Evolutionary conservation across 352 stramenopile species (phyloP).

Genomic region (Phytophthora tentaculata): DNA sequence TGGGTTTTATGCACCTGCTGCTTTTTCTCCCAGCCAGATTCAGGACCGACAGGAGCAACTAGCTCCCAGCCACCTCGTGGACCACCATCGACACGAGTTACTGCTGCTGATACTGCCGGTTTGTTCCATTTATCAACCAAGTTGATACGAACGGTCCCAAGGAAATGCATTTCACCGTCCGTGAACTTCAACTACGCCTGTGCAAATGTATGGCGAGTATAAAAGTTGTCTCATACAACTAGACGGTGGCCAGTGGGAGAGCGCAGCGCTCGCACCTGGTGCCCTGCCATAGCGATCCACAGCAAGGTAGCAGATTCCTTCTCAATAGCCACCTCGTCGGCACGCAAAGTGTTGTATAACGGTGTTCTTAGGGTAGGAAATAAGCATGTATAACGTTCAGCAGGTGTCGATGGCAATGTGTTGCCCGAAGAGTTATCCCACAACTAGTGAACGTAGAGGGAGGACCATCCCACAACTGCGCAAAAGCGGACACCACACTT

Average conservation of each 20-base stretch:
- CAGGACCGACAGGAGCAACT: conserved; percentile 12
- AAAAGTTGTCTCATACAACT: conserved; percentile 23
- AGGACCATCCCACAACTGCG: conserved; percentile 3
- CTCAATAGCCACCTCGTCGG: neutral
- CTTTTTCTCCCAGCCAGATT: conserved; percentile 8
- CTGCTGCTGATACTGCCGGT: neutral
- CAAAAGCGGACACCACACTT: neutral
- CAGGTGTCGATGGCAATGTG: neutral
- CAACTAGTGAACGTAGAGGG: neutral
- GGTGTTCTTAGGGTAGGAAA: conserved; percentile 13
- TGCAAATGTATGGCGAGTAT: conserved; percentile 19
- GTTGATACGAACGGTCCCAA: conserved; percentile 23
- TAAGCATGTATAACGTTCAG: conserved; percentile 1
- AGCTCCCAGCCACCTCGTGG: conserved; percentile 4
- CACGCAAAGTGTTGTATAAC: neutral
- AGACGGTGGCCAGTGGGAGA: conserved; percentile 11
- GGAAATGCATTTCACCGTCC: conserved; percentile 13
- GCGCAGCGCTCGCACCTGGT: neutral
- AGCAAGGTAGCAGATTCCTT: neutral
- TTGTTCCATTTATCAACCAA: conserved; percentile 26
- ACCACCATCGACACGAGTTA: conserved; percentile 3
- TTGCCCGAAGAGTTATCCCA: neutral
- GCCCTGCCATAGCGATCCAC: conserved; percentile 16
- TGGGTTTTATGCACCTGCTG: conserved; percentile 5
- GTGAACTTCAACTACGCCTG: conserved; percentile 9